Evolutionary conservation across 768 basidiomycete species (phyloP).

Genomic region (Auricularia sp.): DNA sequence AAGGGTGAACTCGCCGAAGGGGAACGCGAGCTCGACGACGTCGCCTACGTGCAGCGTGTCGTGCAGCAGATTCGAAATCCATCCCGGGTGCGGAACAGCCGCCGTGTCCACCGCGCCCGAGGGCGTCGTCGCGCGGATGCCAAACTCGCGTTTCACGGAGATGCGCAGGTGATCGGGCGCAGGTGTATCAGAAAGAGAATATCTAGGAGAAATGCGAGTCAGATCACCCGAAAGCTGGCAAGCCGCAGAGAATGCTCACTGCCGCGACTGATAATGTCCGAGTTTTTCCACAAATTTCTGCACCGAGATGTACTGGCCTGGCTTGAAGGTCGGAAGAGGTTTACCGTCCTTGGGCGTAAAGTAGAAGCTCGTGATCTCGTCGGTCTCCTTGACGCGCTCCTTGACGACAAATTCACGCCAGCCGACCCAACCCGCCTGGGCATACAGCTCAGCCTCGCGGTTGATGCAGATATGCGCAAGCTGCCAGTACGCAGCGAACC

Average conservation of each 20-base stretch:
- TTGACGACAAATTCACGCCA: not conserved
- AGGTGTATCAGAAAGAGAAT: not conserved
- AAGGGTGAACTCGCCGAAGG: not conserved
- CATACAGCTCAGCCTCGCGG: conserved; percentile 2
- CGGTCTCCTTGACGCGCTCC: not conserved
- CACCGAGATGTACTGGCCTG: conserved; percentile 3
- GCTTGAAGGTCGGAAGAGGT: not conserved
- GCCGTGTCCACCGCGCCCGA: too few relatives aligned
- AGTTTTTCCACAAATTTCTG: not conserved
- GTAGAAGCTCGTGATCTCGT: not conserved
- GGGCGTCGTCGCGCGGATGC: not conserved
- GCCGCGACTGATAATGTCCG: not conserved
- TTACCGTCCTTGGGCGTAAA: not conserved
- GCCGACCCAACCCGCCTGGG: not conserved
- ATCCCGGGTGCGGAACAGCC: not conserved
- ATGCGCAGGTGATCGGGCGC: not conserved
- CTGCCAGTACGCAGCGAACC: conserved; percentile 14
- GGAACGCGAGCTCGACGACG: not conserved
- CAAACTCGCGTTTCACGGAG: not conserved
- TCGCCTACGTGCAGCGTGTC: not conserved
- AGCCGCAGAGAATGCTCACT: not conserved
- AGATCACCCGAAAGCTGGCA: not conserved
- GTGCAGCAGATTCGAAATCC: not conserved
- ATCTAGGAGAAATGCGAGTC: not conserved
- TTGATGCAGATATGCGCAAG: conserved; percentile 3